A percentile compares a stretch with the other conserved stretches of the same genome.
phyloP scores from a whole-genome alignment of 176 grass and related monocot species.

The Bothriochloa decipiens region DNA sequence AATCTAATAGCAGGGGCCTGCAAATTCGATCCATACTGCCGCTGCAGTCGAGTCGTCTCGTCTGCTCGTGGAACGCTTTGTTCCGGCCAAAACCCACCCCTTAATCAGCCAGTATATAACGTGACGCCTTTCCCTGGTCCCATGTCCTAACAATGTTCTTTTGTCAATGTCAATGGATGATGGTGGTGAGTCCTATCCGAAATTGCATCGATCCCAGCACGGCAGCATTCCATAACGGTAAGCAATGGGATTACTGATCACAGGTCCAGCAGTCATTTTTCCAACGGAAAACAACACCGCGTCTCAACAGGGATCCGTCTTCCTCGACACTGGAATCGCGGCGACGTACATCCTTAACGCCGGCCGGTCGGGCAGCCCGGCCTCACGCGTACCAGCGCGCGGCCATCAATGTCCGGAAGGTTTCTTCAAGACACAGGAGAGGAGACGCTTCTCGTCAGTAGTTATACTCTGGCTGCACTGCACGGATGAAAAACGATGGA shows the following conservation, averaged over 20 bases:
- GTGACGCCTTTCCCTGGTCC: neutral
- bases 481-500: neutral
- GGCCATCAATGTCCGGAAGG: neutral
- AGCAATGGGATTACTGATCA: neutral
- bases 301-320: neutral
- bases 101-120: neutral
- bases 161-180: neutral
- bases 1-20: neutral
- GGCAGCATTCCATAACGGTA: neutral
- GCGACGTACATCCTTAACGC: neutral
- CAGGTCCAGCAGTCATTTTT: neutral
- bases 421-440: neutral
- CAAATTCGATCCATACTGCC: neutral
- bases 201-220: neutral
- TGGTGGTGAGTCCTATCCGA: constrained; percentile 14
- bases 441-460: neutral
- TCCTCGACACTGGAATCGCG: neutral
- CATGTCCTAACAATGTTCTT: neutral
- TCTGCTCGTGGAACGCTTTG: neutral
- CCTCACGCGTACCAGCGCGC: neutral
- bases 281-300: neutral
- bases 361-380: neutral
- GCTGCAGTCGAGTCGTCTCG: neutral
- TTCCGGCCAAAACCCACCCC: neutral
- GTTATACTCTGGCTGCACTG: too few species aligned